These are phyloP conservation scores for Trametes cubensis DNA, from an alignment of 768 basidiomycete species.

Conservation along the genomic window DNA sequence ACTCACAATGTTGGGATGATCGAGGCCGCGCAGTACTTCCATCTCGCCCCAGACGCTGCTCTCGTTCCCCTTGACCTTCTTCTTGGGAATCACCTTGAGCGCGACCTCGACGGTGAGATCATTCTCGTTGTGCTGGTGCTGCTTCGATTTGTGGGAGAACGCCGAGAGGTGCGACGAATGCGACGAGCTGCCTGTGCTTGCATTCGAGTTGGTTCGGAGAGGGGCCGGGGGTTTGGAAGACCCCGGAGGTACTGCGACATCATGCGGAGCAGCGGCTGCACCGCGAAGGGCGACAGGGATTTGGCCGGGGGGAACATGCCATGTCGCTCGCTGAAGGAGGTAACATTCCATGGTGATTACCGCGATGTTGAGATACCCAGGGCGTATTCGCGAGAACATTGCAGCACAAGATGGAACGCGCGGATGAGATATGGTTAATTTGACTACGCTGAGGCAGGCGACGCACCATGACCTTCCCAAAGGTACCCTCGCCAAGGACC, in stretches of 20 bases:
- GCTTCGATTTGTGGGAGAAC: conserved; percentile 18
- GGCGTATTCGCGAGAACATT: neutral
- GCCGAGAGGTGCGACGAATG: conserved; percentile 21
- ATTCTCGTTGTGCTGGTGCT: conserved; percentile 1
- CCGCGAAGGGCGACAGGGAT: conserved; percentile 58
- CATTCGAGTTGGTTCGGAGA: conserved; percentile 18
- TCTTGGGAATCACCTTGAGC: conserved; percentile 91
- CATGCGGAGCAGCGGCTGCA: conserved; percentile 44
- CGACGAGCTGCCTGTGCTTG: conserved; percentile 15
- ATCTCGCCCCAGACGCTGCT: conserved; percentile 90
- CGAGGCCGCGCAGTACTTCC: conserved; percentile 84
- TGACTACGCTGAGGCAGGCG: neutral
- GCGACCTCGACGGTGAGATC: conserved; percentile 69
- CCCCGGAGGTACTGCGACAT: neutral
- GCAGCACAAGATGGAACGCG: neutral
- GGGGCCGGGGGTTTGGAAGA: conserved; percentile 10
- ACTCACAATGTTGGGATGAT: conserved; percentile 90
- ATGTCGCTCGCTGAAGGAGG: conserved; percentile 63
- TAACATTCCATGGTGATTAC: neutral
- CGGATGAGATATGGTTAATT: neutral
- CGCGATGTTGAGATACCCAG: neutral
- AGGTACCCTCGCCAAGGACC: conserved; percentile 79
- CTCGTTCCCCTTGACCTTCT: conserved; percentile 92
- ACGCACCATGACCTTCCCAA: conserved; percentile 86
- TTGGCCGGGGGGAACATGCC: conserved; percentile 72